These are phyloP conservation scores for Candida morakotiae DNA, from an alignment of 805 yeast genomes.

Conservation along the genomic window DNA sequence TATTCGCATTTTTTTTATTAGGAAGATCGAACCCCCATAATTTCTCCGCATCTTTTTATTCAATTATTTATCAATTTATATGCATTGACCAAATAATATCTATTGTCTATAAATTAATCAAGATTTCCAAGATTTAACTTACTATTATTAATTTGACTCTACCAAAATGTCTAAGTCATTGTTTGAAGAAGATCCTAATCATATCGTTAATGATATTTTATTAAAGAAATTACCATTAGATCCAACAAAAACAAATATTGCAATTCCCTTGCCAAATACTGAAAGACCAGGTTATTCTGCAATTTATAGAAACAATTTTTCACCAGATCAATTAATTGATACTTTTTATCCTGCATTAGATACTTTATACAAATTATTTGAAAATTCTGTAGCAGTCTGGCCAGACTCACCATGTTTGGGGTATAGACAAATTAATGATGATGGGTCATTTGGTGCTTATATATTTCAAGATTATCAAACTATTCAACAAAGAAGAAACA, in stretches of 20 bases:
- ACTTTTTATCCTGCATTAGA: conserved; percentile 40
- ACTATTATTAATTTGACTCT: too few relatives aligned
- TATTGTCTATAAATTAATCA: too few relatives aligned
- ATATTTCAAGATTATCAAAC: conserved; percentile 22
- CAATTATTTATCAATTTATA: too few relatives aligned
- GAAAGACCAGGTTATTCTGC: conserved; percentile 21
- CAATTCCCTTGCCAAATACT: conserved; percentile 16
- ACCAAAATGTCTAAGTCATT: conserved; percentile 8
- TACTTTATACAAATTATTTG: conserved; percentile 45
- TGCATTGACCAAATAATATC: too few relatives aligned
- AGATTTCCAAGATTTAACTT: too few relatives aligned
- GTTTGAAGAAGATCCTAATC: conserved; percentile 12
- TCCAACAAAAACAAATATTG: conserved; percentile 3
- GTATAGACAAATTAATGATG: conserved; percentile 23
- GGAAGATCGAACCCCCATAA: too few relatives aligned
- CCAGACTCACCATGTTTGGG: conserved; percentile 46
- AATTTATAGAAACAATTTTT: conserved; percentile 23
- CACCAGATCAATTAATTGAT: conserved; percentile 24
- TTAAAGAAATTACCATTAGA: conserved; percentile 10
- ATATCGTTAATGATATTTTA: conserved; percentile 9
- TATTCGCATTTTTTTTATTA: too few relatives aligned
- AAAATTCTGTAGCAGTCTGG: conserved; percentile 32
- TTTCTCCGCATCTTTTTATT: too few relatives aligned
- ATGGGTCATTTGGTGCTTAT: conserved; percentile 30
- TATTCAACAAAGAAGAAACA: conserved; percentile 19